Evolutionary conservation across 2,329 filamentous ascomycete genomes (phyloP).

Genomic region (Fusarium haematococcum): DNA sequence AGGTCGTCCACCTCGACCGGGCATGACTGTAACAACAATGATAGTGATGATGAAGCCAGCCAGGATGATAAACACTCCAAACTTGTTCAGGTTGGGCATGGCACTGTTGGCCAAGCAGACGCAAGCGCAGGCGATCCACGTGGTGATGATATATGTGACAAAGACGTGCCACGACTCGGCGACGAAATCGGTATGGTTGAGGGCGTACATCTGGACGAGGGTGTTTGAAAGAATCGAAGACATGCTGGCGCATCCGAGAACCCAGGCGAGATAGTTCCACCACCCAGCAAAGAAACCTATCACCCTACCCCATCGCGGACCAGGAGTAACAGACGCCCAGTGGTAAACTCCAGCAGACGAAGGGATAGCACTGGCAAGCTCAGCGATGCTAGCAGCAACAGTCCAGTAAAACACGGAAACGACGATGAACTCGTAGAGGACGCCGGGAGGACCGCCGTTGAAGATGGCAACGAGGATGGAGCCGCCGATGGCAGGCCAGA

Average conservation of each 20-base stretch:
- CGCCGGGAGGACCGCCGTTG: slow-evolving; percentile 72
- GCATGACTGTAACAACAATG: slow-evolving; percentile 67
- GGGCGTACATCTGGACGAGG: slow-evolving; percentile 57
- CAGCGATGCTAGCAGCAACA: slow-evolving; percentile 69
- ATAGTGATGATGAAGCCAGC: slow-evolving; percentile 67
- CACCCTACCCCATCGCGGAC: slow-evolving; percentile 60
- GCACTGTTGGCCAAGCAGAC: slow-evolving; percentile 67
- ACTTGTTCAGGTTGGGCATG: slow-evolving; percentile 64
- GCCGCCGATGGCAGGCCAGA: slow-evolving; percentile 58
- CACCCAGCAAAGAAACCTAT: slow-evolving; percentile 60
- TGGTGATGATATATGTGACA: slow-evolving; percentile 54
- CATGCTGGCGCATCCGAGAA: slow-evolving; percentile 55
- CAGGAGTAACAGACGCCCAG: slow-evolving; percentile 70
- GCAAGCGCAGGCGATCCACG: slow-evolving; percentile 52
- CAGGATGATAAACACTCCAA: slow-evolving; percentile 63
- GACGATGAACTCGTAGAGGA: slow-evolving; percentile 70
- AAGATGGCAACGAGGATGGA: slow-evolving; percentile 63
- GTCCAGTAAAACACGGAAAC: slow-evolving; percentile 67
- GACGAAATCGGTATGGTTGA: slow-evolving; percentile 53
- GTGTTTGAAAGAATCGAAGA: slow-evolving; percentile 56
- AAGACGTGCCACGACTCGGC: slow-evolving; percentile 58
- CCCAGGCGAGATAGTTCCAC: slow-evolving; percentile 60
- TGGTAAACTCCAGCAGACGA: slow-evolving; percentile 71
- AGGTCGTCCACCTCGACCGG: slow-evolving; percentile 46
- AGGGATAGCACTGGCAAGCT: slow-evolving; percentile 71